These are phyloP conservation scores for Fusarium sp. DNA, from an alignment of 2,329 filamentous ascomycete genomes.

Conservation along the genomic window DNA sequence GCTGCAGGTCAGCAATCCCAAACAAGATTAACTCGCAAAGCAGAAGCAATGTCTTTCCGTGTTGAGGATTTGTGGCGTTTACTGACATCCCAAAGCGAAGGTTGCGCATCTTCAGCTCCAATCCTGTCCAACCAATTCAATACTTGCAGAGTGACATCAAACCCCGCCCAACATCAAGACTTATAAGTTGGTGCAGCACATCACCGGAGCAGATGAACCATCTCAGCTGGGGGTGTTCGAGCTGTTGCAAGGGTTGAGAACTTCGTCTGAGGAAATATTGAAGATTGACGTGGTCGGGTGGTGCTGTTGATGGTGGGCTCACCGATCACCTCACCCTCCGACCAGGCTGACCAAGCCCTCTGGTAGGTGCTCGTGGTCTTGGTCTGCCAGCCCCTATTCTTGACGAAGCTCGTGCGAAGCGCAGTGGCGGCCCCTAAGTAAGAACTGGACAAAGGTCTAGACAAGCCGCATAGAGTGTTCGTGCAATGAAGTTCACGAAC, in stretches of 20 bases:
- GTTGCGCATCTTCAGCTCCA: constrained; percentile 18
- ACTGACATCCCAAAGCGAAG: constrained; percentile 14
- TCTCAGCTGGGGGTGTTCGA: constrained; percentile 35
- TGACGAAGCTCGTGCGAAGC: constrained; percentile 30
- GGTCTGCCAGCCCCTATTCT: constrained; percentile 38
- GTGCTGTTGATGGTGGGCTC: constrained; percentile 40
- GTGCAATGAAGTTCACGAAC: constrained; percentile 25
- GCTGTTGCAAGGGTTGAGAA: constrained; percentile 19
- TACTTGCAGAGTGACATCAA: constrained; percentile 24
- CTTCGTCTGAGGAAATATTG: constrained; percentile 23
- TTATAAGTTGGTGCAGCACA: constrained; percentile 18
- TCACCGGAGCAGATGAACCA: constrained; percentile 35
- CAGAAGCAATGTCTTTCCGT: constrained; percentile 17
- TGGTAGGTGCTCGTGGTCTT: constrained; percentile 21
- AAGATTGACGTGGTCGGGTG: constrained; percentile 35
- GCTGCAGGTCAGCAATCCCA: constrained; percentile 20
- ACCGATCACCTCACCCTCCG: constrained; percentile 43
- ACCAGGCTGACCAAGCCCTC: constrained; percentile 14
- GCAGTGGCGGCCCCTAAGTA: constrained; percentile 28
- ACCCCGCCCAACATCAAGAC: neutral
- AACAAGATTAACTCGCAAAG: constrained; percentile 36
- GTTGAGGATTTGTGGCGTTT: constrained; percentile 17
- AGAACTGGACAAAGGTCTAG: constrained; percentile 28
- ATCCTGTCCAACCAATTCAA: constrained; percentile 28
- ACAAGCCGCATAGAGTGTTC: constrained; percentile 24